Conservation (phyloP, 345 rosid species). For the Gynandropsis gynandra region DNA sequence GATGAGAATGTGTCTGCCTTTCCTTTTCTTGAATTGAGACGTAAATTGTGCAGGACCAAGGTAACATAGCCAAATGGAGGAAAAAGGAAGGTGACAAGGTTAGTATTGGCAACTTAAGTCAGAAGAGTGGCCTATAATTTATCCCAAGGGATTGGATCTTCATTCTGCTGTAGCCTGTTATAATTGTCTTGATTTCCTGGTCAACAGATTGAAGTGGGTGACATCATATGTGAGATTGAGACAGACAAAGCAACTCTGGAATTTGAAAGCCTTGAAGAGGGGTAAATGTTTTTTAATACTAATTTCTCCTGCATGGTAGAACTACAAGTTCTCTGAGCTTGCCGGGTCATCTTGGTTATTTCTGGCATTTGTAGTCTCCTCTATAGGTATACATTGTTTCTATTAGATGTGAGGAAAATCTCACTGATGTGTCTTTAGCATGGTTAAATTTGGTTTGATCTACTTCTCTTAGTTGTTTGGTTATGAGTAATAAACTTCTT, state of each 20-base stretch:
- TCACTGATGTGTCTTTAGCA: conserved; percentile 5
- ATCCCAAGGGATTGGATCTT: conserved; percentile 7
- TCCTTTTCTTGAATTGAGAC: conserved; percentile 18
- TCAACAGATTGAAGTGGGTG: conserved; percentile 94
- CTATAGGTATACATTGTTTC: not conserved
- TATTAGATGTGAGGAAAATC: conserved; percentile 16
- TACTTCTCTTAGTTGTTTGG: conserved; percentile 14
- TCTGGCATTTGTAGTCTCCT: conserved; percentile 15
- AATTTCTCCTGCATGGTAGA: conserved; percentile 11
- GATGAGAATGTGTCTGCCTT: conserved; percentile 12
- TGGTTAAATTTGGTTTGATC: conserved; percentile 6
- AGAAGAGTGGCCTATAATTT: conserved; percentile 17
- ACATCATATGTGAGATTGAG: conserved; percentile 94
- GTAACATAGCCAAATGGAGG: conserved; percentile 78
- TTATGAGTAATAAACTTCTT: conserved; percentile 12
- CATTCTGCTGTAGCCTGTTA: conserved; percentile 13
- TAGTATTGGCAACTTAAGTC: conserved; percentile 23
- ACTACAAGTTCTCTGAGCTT: conserved; percentile 2
- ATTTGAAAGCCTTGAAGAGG: conserved; percentile 93
- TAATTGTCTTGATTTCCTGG: conserved; percentile 19
- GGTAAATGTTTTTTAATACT: conserved; percentile 41
- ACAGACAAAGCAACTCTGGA: conserved; percentile 97
- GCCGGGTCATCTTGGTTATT: conserved; percentile 12
- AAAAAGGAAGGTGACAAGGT: conserved; percentile 99
- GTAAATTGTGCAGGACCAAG: conserved; percentile 61